phyloP scores from a whole-genome alignment of 1,284 basidiomycete species.

The Irpex sp. region DNA sequence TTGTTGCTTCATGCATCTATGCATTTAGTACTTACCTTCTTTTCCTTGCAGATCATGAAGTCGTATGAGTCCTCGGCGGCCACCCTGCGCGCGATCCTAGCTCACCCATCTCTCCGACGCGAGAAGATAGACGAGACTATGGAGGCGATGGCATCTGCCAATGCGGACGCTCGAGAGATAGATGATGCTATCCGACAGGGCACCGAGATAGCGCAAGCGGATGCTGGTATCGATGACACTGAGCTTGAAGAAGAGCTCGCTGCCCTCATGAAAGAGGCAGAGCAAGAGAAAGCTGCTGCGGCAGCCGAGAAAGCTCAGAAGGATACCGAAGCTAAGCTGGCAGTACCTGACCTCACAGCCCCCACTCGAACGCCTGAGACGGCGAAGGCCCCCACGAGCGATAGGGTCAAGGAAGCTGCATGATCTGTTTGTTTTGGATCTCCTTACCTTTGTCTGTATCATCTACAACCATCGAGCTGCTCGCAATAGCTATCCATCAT shows the following conservation, averaged over 20 bases:
- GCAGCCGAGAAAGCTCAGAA: conserved; percentile 31
- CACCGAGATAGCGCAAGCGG: conserved; percentile 52
- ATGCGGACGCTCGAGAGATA: conserved; percentile 79
- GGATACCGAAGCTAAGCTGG: conserved; percentile 6
- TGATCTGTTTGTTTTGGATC: not conserved
- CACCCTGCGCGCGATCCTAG: conserved; percentile 73
- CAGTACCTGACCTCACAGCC: not conserved
- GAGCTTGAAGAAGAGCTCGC: conserved; percentile 63
- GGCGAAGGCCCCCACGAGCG: not conserved
- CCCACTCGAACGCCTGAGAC: not conserved
- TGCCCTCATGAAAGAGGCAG: conserved; percentile 46
- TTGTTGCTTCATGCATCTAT: not conserved
- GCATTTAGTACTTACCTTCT: not conserved
- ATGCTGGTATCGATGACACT: conserved; percentile 47
- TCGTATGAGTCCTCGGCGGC: conserved; percentile 80
- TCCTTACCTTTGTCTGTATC: not conserved
- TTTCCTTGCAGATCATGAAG: conserved; percentile 66
- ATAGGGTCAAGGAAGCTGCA: not conserved
- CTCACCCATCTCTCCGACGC: conserved; percentile 75
- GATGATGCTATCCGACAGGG: conserved; percentile 75
- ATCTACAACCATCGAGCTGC: too few species aligned
- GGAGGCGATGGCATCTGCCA: conserved; percentile 80
- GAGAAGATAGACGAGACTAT: conserved; percentile 83
- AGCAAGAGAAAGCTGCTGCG: conserved; percentile 40
- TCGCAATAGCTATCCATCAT: not conserved